Base-by-base conservation (phyloP, 1,139 yeast genomes). In the Candida anutae region DNA sequence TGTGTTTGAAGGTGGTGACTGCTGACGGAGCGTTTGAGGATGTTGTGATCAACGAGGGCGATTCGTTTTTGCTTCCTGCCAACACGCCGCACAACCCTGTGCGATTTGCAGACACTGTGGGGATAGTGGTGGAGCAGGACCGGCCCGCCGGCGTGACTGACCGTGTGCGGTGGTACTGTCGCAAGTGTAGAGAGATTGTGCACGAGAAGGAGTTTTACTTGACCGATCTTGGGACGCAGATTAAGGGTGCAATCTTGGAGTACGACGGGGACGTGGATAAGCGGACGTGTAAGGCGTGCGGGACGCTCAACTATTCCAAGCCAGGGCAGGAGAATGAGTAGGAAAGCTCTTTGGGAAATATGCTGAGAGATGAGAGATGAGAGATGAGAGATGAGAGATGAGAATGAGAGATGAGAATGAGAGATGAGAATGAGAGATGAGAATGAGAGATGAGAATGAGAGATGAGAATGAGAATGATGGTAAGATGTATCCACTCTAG, bases 71-170 rank as follows among this genome's bases (percentile, higher is more conserved):
- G 37, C 67, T 88, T 20, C 95, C 95, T 1, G 78, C 80, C 1
- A 83, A 84, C 48, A 69, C 73, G 3, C 97, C 97, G 1, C 96
- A 88, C 50, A 83, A 80, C 42, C 96, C 97, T 1, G 90, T 84
- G 12, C 64, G 97, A 41, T 88, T 74, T 50, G 81, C 78, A 6
- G 62, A 87, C 44, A 85, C 96, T 1, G 77, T 88, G 17, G 97
- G 97, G 1, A 61, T 88, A 27, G 97, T 88, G 5, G 83, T 88
- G n/a, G 97, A 88, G 46, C 95, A 87, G 53, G 95, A 85, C 47
- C 67, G 96, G 39, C 95, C 95, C 0, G 58, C 60, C 30, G 83
- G 72, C 2, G 59, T 71, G 21, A 64, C 70, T 33, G 95, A 84
- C 48, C 69, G 70, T 37, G 62, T 83, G 38, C 67, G 95, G 45